phyloP scores from a whole-genome alignment of 148 eudicot genomes.

The Limonium bicolor region DNA sequence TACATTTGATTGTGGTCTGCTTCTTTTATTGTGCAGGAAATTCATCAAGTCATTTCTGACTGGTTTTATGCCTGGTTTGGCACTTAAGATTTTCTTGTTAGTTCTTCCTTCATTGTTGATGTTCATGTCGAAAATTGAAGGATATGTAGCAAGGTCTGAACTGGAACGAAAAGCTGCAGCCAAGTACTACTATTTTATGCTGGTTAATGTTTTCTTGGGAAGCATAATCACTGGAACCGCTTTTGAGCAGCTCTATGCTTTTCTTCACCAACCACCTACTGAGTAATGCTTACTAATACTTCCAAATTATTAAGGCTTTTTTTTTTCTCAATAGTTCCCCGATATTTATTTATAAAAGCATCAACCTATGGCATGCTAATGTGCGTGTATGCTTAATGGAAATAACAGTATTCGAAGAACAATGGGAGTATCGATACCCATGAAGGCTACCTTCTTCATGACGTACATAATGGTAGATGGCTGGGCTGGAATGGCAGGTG shows the following conservation, averaged over 20 bases:
- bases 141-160: constrained; percentile 62
- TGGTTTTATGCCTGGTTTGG: constrained; percentile 96
- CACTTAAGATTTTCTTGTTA: constrained; percentile 69
- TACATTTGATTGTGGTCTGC: too few species aligned
- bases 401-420: constrained; percentile 61
- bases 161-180: constrained; percentile 80
- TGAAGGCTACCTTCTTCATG: constrained; percentile 96
- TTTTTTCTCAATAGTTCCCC: background rate
- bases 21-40: constrained; percentile 43
- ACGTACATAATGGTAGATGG: constrained; percentile 98
- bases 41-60: constrained; percentile 81
- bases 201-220: constrained; percentile 93
- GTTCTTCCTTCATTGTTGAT: constrained; percentile 72
- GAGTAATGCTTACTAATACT: constrained; percentile 32
- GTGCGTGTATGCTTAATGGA: constrained; percentile 4
- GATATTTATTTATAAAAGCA: background rate
- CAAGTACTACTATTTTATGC: constrained; percentile 92
- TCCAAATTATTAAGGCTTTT: background rate
- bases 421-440: constrained; percentile 88
- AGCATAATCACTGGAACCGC: constrained; percentile 91
- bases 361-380: background rate
- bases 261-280: constrained; percentile 77
- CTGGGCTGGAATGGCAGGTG: constrained; percentile 93
- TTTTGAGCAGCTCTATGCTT: constrained; percentile 73
- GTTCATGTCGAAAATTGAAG: constrained; percentile 91